A percentile compares a stretch with the other conserved stretches of the same genome.
Conservation (phyloP, 352 stramenopile genomes). For the Phytophthora litchii region DNA sequence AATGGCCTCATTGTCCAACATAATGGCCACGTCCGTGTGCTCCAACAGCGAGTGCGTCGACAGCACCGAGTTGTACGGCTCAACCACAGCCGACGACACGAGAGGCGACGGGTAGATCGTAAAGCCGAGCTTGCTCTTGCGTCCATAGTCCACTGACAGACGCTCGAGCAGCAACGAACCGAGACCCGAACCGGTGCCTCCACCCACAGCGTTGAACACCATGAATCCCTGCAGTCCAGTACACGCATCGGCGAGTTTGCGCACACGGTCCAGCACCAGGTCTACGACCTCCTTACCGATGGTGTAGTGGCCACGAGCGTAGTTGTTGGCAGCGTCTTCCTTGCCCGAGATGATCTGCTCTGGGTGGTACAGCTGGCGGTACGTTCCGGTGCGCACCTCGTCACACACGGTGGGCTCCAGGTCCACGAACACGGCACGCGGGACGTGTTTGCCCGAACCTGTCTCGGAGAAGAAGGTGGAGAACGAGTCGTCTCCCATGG, state of each 20-base stretch:
- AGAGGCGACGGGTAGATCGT: conserved; percentile 97
- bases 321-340: conserved; percentile 94
- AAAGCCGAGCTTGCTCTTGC: conserved; percentile 98
- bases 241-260: conserved; percentile 97
- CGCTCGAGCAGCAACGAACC: conserved; percentile 96
- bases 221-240: conserved; percentile 98
- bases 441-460: conserved; percentile 65
- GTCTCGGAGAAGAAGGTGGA: conserved; percentile 92
- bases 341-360: conserved; percentile 99
- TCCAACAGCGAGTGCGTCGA: conserved; percentile 96
- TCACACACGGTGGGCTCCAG: conserved; percentile 97
- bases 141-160: conserved; percentile 96
- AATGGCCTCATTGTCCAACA: conserved; percentile 96
- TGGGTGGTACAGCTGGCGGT: conserved; percentile 97
- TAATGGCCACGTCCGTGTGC: conserved; percentile 97
- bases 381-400: conserved; percentile 95
- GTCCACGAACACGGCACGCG: conserved; percentile 95
- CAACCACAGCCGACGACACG: conserved; percentile 96
- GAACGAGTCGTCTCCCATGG: conserved; percentile 60
- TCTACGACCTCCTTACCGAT: conserved; percentile 97
- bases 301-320: conserved; percentile 93
- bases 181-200: conserved; percentile 97
- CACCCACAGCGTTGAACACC: conserved; percentile 97
- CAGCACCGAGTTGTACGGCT: conserved; percentile 98
- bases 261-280: conserved; percentile 95